A percentile compares a stretch with the other conserved stretches of the same genome.
Conservation (phyloP, 202 grass and related monocot species). For the Setaria italica region DNA sequence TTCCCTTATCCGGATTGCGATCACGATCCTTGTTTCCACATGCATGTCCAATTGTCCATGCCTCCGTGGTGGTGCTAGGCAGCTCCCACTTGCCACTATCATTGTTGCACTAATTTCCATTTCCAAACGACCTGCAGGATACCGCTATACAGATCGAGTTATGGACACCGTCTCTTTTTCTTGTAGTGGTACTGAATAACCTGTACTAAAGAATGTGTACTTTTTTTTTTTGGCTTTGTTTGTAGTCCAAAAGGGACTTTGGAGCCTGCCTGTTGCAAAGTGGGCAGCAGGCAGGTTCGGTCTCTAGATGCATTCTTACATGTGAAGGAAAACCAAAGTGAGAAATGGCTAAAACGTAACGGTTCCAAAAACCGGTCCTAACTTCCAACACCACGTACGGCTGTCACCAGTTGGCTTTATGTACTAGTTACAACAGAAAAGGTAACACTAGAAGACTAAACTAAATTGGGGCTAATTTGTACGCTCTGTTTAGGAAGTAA, state of each 20-base stretch:
- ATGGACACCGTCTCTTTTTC: not conserved
- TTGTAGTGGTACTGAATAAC: not conserved
- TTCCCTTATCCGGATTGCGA: no score
- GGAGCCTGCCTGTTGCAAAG: conserved; percentile 31
- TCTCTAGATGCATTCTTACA: not conserved
- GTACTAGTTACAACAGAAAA: not conserved
- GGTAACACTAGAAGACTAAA: not conserved
- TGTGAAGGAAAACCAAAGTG: conserved; percentile 29
- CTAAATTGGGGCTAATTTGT: not conserved
- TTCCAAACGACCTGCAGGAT: not conserved
- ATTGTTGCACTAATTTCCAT: no score
- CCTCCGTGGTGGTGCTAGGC: not conserved
- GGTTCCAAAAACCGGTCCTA: conserved; percentile 11
- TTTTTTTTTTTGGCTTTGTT: not conserved
- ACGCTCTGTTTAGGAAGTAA: not conserved
- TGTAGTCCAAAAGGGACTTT: not conserved
- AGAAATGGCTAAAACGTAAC: conserved; percentile 15
- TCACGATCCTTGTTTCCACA: not conserved
- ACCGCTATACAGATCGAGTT: no score
- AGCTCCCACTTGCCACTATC: no score
- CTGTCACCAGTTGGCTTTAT: not conserved
- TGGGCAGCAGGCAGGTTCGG: not conserved
- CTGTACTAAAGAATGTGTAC: not conserved
- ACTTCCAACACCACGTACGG: not conserved
- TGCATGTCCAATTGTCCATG: not conserved